A percentile compares a stretch with the other conserved stretches of the same genome.
phyloP scores from a whole-genome alignment of 306 rosid species.

The Ormosia emarginata region DNA sequence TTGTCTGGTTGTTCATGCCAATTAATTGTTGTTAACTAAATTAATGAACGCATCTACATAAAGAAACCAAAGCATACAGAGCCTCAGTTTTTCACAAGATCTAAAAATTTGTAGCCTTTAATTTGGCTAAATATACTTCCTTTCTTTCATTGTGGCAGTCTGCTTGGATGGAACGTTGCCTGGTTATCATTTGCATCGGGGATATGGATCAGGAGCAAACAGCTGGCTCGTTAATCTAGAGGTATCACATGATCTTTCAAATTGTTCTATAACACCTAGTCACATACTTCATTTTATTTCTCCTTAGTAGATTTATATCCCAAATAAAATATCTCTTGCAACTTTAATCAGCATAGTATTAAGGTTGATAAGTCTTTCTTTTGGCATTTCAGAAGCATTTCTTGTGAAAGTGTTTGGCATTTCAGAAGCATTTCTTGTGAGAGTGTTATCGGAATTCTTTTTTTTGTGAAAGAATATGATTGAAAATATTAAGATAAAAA shows the following conservation, averaged over 20 bases:
- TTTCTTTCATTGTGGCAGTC: constrained; percentile 39
- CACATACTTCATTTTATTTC: not conserved
- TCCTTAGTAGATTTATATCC: not conserved
- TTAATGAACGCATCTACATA: not conserved
- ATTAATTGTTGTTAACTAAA: not conserved
- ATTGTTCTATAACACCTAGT: not conserved
- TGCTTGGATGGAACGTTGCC: constrained; percentile 96
- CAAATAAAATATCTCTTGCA: not conserved
- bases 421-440: not conserved
- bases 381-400: not conserved
- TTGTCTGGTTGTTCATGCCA: constrained; percentile 1
- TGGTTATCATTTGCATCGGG: constrained; percentile 76
- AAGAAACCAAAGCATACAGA: not conserved
- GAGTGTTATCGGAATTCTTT: not conserved
- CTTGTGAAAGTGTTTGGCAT: not conserved
- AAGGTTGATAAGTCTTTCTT: not conserved
- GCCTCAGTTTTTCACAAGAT: not conserved
- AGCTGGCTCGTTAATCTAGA: constrained; percentile 90
- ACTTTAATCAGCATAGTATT: not conserved
- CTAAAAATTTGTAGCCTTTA: not conserved
- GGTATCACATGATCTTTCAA: constrained; percentile 45
- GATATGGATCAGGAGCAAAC: constrained; percentile 82
- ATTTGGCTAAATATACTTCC: not conserved
- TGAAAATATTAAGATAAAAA: not conserved
- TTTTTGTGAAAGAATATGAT: not conserved